Base-by-base conservation (phyloP, 805 yeast genomes). In the Metschnikowia lochheadii region DNA sequence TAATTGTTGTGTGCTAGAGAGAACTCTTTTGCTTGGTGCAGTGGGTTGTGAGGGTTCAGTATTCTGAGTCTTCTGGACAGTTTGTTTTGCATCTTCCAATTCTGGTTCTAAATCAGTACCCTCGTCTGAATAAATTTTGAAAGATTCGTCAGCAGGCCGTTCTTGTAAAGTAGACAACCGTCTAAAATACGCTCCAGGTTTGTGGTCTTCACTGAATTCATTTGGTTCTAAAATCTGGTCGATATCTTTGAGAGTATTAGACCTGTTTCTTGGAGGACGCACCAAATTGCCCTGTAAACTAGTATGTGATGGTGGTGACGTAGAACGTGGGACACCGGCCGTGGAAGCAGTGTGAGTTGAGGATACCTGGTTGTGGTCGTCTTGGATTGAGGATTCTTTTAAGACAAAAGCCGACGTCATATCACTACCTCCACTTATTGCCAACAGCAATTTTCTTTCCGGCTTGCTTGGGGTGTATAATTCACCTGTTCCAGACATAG, bases 151-250 rank as follows among this genome's bases (percentile, higher is more conserved):
- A 2, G 49, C 40, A 3, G 77, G 77, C 13, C 57, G 55, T 52
- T 85, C 90, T 10, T 82, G 84, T 14, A 85, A 63, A 0, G 85
- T 81, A 0, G 89, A 83, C 37, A 85, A 64, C 52, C 89, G 72
- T 58, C 84, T 74, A 66, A 83, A 82, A 60, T 83, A 83, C 21
- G 87, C 88, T 20, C 80, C 80, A 36, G 81, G 79, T 56, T 76
- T 80, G 39, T 72, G 78, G 41, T 77, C 81, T 48, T 73, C 76
- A 15, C 66, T 73, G 37, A 55, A 62, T 31, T 69, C 76, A 51
- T 63, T 66, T 46, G 67, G 68, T 44, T 72, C 76, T 33, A 71
- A 56, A 32, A 70, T 64, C 39, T 54, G 60, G 49, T 70, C 72
- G 11, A 69, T 64, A 48, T 70, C 75, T 42, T 59, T 64, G 37